These are phyloP conservation scores for Sanghuangporus baumii DNA, from an alignment of 1,284 basidiomycete species.

Conservation along the genomic window DNA sequence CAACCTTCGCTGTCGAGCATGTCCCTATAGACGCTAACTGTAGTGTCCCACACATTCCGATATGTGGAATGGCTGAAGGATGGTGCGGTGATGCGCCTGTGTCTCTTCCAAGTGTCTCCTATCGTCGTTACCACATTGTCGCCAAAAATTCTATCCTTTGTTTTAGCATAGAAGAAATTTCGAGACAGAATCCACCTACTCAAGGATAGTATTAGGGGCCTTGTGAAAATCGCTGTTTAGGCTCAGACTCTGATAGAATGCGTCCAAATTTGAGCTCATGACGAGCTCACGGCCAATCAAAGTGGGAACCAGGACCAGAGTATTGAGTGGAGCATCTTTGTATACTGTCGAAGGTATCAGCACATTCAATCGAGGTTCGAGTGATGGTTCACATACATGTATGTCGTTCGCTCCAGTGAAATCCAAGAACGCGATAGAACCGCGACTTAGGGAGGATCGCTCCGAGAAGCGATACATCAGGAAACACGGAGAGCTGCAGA, in stretches of 20 bases:
- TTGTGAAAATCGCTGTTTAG: neutral
- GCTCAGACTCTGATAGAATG: neutral
- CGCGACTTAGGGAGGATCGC: neutral
- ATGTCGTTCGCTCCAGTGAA: neutral
- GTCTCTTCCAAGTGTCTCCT: constrained; percentile 29
- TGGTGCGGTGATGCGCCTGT: constrained; percentile 28
- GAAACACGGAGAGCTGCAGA: neutral
- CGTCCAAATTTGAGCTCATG: neutral
- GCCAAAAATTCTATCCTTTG: constrained; percentile 25
- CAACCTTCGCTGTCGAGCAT: constrained; percentile 28
- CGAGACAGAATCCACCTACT: neutral
- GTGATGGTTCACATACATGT: neutral
- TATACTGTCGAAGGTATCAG: neutral
- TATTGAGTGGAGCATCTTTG: constrained; percentile 7
- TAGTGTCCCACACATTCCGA: constrained; percentile 23
- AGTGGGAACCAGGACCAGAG: neutral
- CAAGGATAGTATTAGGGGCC: neutral
- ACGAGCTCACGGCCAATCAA: neutral
- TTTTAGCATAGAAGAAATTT: neutral
- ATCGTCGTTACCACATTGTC: constrained; percentile 27
- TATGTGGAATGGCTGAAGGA: constrained; percentile 28
- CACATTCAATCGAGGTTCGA: neutral
- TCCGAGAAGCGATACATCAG: neutral
- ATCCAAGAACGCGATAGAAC: neutral
- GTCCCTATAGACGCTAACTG: constrained; percentile 23